Conservation (phyloP, 1,284 basidiomycete genomes). For the Malassezia cuniculi region DNA sequence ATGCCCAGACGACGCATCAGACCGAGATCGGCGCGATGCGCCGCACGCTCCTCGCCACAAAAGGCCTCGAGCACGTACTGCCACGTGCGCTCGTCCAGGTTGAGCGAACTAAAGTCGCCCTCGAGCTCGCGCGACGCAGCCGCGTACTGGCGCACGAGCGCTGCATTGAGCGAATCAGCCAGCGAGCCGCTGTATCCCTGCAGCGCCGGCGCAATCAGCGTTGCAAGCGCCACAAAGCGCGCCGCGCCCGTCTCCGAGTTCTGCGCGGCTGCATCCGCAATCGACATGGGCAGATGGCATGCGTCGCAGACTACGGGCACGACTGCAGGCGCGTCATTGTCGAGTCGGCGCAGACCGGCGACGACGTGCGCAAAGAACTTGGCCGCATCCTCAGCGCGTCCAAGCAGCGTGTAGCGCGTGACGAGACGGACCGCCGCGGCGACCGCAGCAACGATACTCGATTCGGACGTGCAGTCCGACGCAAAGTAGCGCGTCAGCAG, state of each 20-base stretch:
- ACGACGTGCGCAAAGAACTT: slow-evolving; percentile 3
- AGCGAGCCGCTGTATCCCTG: slow-evolving; percentile 4
- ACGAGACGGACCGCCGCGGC: slow-evolving; percentile 5
- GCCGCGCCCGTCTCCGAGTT: background rate
- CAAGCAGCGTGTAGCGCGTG: slow-evolving; percentile 3
- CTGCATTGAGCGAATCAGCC: slow-evolving; percentile 1
- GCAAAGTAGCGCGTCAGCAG: slow-evolving; percentile 2
- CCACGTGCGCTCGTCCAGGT: slow-evolving; percentile 3
- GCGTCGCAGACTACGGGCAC: slow-evolving; percentile 9
- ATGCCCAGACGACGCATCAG: background rate
- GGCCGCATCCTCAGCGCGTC: slow-evolving; percentile 3
- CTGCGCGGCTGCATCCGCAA: slow-evolving; percentile 9
- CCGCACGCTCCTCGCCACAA: background rate
- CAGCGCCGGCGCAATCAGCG: slow-evolving; percentile 8
- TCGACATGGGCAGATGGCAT: slow-evolving; percentile 14
- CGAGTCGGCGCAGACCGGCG: slow-evolving; percentile 1
- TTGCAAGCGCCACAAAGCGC: slow-evolving; percentile 6
- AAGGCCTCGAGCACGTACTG: slow-evolving; percentile 4
- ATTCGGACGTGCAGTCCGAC: background rate
- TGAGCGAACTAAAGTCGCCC: slow-evolving; percentile 1
- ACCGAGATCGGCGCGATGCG: background rate
- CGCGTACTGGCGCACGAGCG: slow-evolving; percentile 9
- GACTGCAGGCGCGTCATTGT: background rate
- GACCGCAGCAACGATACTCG: no score
- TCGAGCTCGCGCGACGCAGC: slow-evolving; percentile 8